phyloP scores from a whole-genome alignment of 2,329 filamentous ascomycete genomes.

The Ophiostoma quercus region DNA sequence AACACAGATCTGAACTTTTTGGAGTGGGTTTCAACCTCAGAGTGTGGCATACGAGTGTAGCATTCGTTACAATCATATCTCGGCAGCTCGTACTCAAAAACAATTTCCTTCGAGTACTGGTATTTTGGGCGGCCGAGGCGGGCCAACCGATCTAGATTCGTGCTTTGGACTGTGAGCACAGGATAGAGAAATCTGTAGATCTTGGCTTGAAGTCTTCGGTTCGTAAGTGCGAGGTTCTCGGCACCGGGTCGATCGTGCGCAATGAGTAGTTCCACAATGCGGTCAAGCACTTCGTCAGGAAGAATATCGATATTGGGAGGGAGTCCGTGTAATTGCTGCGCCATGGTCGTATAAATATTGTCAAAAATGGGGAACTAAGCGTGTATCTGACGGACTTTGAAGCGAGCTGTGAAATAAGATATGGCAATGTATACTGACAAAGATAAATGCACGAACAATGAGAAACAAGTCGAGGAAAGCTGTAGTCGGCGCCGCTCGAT shows the following conservation, averaged over 20 bases:
- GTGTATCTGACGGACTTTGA: background rate
- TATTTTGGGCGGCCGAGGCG: background rate
- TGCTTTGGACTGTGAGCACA: background rate
- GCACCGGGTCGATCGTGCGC: background rate
- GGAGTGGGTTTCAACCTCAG: background rate
- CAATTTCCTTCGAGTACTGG: background rate
- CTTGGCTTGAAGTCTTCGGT: background rate
- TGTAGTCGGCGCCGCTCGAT: background rate
- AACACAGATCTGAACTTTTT: background rate
- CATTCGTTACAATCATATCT: background rate
- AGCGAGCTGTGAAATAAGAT: background rate
- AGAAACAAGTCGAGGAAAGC: background rate
- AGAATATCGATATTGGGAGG: background rate
- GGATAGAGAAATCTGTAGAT: background rate
- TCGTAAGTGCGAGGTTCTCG: background rate
- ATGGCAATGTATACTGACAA: background rate
- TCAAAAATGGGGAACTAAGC: background rate
- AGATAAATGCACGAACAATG: background rate
- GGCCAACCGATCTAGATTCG: background rate
- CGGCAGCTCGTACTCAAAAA: background rate
- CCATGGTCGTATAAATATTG: background rate
- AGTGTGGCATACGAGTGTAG: background rate
- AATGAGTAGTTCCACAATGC: background rate
- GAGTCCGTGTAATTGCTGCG: background rate
- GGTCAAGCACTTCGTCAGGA: background rate